phyloP scores from a whole-genome alignment of 179 eudicot genomes.

The Pouteria campechiana region DNA sequence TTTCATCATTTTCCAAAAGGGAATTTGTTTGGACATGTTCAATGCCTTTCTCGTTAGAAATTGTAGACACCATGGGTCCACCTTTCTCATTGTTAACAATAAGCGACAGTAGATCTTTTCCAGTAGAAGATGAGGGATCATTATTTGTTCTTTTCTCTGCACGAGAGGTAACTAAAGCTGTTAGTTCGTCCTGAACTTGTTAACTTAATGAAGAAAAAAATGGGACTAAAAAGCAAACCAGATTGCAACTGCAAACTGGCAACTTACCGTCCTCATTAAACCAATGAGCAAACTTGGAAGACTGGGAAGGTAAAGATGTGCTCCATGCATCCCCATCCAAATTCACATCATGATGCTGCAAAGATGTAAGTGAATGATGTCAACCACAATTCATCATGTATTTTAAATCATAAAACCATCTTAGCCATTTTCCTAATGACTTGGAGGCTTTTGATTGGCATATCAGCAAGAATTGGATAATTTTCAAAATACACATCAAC shows the following conservation, averaged over 20 bases:
- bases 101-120: slow-evolving; percentile 58
- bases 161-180: not conserved
- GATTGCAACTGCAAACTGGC: too few species aligned
- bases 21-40: slow-evolving; percentile 12
- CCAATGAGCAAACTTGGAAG: slow-evolving; percentile 84
- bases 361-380: too few species aligned
- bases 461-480: too few species aligned
- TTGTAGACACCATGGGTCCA: slow-evolving; percentile 25
- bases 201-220: not conserved
- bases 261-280: slow-evolving; percentile 73
- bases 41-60: slow-evolving; percentile 14
- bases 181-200: not conserved
- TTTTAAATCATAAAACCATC: too few species aligned
- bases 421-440: too few species aligned
- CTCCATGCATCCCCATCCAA: slow-evolving; percentile 40
- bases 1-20: slow-evolving; percentile 10
- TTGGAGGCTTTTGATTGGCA: too few species aligned
- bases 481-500: too few species aligned
- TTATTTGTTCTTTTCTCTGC: slow-evolving; percentile 43
- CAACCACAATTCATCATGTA: too few species aligned
- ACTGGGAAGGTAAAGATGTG: slow-evolving; percentile 28
- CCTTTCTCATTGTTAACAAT: slow-evolving; percentile 60
- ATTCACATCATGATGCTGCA: slow-evolving; percentile 36
- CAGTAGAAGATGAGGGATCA: slow-evolving; percentile 23
- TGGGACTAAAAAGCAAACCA: too few species aligned